These are phyloP conservation scores for Cercospora janseana DNA, from an alignment of 2,329 filamentous ascomycete species.

Conservation along the genomic window DNA sequence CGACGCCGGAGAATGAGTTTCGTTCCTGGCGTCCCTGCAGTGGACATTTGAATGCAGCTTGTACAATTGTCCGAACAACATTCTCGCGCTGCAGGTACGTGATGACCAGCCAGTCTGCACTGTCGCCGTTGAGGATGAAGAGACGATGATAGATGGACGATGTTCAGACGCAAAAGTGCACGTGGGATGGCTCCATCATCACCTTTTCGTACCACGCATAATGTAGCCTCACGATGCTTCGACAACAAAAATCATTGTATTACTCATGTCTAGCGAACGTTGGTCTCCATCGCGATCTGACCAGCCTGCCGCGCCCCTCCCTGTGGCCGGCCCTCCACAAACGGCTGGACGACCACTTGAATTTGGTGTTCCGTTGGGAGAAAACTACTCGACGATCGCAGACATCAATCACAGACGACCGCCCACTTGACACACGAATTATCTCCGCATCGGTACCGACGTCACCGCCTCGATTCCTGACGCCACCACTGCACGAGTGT, in stretches of 20 bases:
- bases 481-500: too few relatives aligned
- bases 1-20: background rate
- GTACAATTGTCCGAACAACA: background rate
- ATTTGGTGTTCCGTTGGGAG: background rate
- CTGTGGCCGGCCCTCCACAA: too few relatives aligned
- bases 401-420: background rate
- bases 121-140: too few relatives aligned
- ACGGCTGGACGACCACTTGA: background rate
- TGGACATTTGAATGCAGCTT: background rate
- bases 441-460: constrained; percentile 1
- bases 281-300: constrained; percentile 8
- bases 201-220: too few relatives aligned
- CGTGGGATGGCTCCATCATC: too few relatives aligned
- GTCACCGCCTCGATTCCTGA: background rate
- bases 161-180: too few relatives aligned
- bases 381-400: background rate
- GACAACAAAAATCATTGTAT: too few relatives aligned
- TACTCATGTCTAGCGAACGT: too few relatives aligned
- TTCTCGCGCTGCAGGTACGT: background rate
- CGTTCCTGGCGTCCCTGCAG: constrained; percentile 1
- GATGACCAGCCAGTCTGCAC: too few relatives aligned
- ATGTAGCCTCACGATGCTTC: too few relatives aligned
- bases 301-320: too few relatives aligned
- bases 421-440: background rate
- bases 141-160: too few relatives aligned